A percentile compares a stretch with the other conserved stretches of the same genome.
Conservation (phyloP, 2,329 filamentous ascomycete species). For the Penicillium sp. region DNA sequence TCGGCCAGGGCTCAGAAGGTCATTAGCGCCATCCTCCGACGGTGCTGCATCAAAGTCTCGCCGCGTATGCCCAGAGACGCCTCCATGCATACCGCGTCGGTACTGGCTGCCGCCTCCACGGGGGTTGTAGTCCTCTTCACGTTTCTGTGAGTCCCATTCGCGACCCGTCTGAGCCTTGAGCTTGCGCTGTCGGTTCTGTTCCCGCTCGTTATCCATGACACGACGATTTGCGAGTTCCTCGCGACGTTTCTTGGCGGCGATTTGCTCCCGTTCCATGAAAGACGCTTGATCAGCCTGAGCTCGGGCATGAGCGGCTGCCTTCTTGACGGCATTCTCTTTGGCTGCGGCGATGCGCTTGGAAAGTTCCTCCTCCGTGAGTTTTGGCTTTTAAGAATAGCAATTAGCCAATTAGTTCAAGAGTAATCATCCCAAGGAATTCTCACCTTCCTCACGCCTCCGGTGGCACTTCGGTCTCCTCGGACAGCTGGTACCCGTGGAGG, state of each 20-base stretch:
- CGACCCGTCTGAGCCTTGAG: slow-evolving; percentile 61
- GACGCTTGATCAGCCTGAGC: slow-evolving; percentile 70
- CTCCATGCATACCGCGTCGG: slow-evolving; percentile 57
- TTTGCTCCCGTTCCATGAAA: slow-evolving; percentile 66
- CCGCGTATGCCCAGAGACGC: slow-evolving; percentile 45
- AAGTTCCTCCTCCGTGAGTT: slow-evolving; percentile 68
- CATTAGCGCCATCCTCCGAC: slow-evolving; percentile 24
- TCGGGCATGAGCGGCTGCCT: slow-evolving; percentile 64
- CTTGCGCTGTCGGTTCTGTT: slow-evolving; percentile 64
- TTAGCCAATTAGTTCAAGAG: neutral
- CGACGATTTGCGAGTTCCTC: slow-evolving; percentile 57
- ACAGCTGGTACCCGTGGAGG: slow-evolving; percentile 50
- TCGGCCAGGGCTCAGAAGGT: slow-evolving; percentile 33
- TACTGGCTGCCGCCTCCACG: slow-evolving; percentile 49
- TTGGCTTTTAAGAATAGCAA: slow-evolving; percentile 50
- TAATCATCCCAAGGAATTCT: neutral
- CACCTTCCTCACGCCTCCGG: slow-evolving; percentile 56
- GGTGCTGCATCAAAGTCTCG: slow-evolving; percentile 34
- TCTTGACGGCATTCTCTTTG: slow-evolving; percentile 63
- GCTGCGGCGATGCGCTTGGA: slow-evolving; percentile 64
- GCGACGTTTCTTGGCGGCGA: slow-evolving; percentile 59
- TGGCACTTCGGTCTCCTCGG: slow-evolving; percentile 58
- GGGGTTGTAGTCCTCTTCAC: slow-evolving; percentile 57
- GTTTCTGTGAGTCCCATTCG: slow-evolving; percentile 67
- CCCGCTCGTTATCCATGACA: slow-evolving; percentile 66